Base-by-base conservation (phyloP, 2,329 filamentous ascomycete genomes). In the Talaromyces sp. region DNA sequence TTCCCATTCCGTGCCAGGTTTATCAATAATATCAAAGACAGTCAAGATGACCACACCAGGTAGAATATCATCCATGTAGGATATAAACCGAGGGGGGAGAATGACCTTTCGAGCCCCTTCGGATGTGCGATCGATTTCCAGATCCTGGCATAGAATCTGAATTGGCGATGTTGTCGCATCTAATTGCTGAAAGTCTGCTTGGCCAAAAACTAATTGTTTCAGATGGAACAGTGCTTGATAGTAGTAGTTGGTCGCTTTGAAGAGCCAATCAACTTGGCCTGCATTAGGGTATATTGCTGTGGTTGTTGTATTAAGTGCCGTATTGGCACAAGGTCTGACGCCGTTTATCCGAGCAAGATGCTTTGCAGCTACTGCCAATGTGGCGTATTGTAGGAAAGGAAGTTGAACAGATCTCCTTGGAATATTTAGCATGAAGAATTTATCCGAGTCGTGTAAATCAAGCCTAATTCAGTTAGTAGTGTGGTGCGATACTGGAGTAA, bases 21-120 rank as follows among this genome's bases (percentile, higher is more conserved):
- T 83, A 71, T 89, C 86, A n/a, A 89, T 74, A 47, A 88, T 83
- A 67, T 89, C 87, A 64, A 88, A 89, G 0, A 86, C 82, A 65
- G 85, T 88, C 1, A 90, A 76, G 1, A 90, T 86, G 0, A 85
- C 83, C 0, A 86, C 84, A 2, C 86, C 84, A 3, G 86, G 85
- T 8, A 89, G 77, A 7, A 88, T 77, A 54, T 89, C 85, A 68
- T 88, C 86, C 3, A 82, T 79, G 68, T 82, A 82, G 58, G 80
- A 65, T 65, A 74, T 74, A 56, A 74, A 77, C 6, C 77, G 78
- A 3, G 36, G 25, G 1, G 36, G 27, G 15, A 65, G 38, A 19
- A 25, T 15, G 5, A 29, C 22, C 19, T 19, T 78, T 70, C 22
- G 77, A 75, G 27, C 75, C 76, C 65, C 78, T 72, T 63, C 80